These are phyloP conservation scores for Fusarium acutatum DNA, from an alignment of 2,329 filamentous ascomycete genomes.

Conservation along the genomic window DNA sequence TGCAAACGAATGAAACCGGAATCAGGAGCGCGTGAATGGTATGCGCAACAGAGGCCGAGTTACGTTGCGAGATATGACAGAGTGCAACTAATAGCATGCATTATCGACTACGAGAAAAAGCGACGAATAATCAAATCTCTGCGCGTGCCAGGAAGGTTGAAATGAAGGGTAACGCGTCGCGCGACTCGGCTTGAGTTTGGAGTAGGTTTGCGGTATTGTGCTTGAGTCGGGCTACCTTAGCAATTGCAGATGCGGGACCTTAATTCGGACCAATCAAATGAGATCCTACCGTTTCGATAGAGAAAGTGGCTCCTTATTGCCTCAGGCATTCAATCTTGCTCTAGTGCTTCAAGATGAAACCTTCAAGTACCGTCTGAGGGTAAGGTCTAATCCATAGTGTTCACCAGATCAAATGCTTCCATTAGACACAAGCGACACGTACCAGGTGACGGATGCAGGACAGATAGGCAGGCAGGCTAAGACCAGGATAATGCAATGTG, in stretches of 20 bases:
- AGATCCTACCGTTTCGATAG: not conserved
- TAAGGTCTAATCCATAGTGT: not conserved
- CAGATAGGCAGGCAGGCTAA: not conserved
- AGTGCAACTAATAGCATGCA: slow-evolving; percentile 6
- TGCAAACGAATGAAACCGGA: slow-evolving; percentile 7
- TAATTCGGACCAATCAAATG: not conserved
- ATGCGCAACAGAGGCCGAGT: not conserved
- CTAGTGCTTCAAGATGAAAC: not conserved
- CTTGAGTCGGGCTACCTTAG: not conserved
- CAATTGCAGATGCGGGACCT: slow-evolving; percentile 6
- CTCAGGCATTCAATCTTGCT: not conserved
- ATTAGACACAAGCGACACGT: not conserved
- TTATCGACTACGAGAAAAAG: slow-evolving; percentile 12
- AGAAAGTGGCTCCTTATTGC: not conserved
- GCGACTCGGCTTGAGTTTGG: slow-evolving; percentile 23
- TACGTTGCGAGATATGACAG: slow-evolving; percentile 9
- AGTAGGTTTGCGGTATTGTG: slow-evolving; percentile 9
- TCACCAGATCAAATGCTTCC: not conserved
- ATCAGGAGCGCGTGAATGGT: not conserved
- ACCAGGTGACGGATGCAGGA: not conserved
- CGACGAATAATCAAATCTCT: not conserved
- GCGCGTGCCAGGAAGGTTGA: slow-evolving; percentile 28
- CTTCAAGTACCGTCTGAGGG: not conserved
- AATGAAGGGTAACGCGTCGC: slow-evolving; percentile 40
- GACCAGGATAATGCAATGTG: not conserved